These are phyloP conservation scores for Vachellia collinsii DNA, from an alignment of 306 rosid species.

Conservation along the genomic window DNA sequence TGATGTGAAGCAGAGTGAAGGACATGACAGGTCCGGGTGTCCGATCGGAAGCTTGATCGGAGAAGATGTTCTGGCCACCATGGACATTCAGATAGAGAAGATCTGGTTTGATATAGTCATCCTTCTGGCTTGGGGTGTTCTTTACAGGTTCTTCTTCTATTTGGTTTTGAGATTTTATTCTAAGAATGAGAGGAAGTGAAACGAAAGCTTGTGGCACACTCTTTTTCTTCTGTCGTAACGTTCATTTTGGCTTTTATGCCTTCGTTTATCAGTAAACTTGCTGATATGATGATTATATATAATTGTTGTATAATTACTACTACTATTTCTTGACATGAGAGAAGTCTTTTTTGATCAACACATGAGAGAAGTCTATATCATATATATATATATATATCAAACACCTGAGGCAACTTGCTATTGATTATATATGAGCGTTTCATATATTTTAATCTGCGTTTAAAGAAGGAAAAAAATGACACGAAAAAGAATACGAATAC, in stretches of 20 bases:
- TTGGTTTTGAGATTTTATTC: constrained; percentile 91
- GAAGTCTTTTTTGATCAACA: too few relatives aligned
- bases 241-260: neutral
- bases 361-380: too few relatives aligned
- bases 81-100: constrained; percentile 55
- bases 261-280: neutral
- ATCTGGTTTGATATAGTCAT: constrained; percentile 69
- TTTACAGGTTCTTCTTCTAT: constrained; percentile 78
- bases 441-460: too few relatives aligned
- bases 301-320: too few relatives aligned
- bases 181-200: constrained; percentile 81
- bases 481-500: neutral
- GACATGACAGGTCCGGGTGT: constrained; percentile 27
- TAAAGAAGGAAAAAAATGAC: neutral
- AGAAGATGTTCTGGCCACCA: constrained; percentile 66
- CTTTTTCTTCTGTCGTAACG: neutral
- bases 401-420: too few relatives aligned
- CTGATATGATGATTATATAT: neutral
- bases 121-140: constrained; percentile 93
- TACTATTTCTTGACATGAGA: neutral
- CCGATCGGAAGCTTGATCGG: constrained; percentile 56
- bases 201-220: neutral
- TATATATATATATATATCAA: too few relatives aligned
- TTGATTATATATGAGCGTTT: too few relatives aligned
- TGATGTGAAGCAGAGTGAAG: constrained; percentile 38